Evolutionary conservation across 2,329 filamentous ascomycete genomes (phyloP).

Genomic region (Tolypocladium tundrense): DNA sequence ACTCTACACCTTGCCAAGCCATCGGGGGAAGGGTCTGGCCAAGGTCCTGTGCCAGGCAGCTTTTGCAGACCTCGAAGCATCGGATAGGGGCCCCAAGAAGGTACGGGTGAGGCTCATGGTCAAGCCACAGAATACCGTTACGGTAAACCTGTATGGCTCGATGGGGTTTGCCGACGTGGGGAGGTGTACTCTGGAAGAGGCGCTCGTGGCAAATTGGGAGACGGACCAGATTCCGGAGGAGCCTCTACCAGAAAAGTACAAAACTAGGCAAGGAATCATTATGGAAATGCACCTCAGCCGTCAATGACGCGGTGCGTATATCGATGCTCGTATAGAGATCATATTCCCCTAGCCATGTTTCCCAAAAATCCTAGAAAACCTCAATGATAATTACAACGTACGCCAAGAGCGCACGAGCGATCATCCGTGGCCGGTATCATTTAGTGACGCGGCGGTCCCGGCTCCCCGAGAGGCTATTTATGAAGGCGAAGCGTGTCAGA

Average conservation of each 20-base stretch:
- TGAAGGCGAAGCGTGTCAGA: too few relatives aligned
- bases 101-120: background rate
- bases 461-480: too few relatives aligned
- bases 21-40: conserved; percentile 6
- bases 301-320: too few relatives aligned
- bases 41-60: conserved; percentile 4
- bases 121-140: background rate
- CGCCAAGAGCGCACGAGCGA: too few relatives aligned
- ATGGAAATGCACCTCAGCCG: background rate
- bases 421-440: too few relatives aligned
- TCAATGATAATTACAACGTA: too few relatives aligned
- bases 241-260: background rate
- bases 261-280: background rate
- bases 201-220: background rate
- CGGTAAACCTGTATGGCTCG: background rate
- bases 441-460: too few relatives aligned
- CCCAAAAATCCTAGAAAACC: too few relatives aligned
- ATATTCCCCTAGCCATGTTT: too few relatives aligned
- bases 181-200: background rate
- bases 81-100: background rate
- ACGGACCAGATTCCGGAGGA: background rate
- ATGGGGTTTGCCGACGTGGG: background rate
- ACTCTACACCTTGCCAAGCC: conserved; percentile 5
- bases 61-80: conserved; percentile 3
- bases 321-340: too few relatives aligned